Evolutionary conservation across 352 stramenopile species (phyloP).

Genomic region (Globisporangium rhizosaccharum): DNA sequence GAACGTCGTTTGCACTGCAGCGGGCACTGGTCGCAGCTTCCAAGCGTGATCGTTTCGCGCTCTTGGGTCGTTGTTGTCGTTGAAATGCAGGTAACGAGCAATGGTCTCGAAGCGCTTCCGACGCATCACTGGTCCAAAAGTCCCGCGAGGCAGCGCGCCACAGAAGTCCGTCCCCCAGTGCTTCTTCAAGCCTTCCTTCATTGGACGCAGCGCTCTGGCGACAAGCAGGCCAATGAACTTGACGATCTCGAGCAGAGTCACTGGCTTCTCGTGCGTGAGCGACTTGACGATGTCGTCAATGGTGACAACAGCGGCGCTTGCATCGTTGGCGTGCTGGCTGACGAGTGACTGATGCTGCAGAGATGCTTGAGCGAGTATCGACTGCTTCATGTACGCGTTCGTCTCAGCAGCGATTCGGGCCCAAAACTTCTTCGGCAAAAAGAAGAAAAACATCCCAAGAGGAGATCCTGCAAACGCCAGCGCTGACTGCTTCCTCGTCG

Average conservation of each 20-base stretch:
- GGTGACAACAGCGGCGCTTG: not conserved
- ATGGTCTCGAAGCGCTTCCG: not conserved
- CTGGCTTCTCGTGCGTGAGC: not conserved
- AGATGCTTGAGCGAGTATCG: not conserved
- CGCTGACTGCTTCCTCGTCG: not conserved
- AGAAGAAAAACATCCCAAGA: not conserved
- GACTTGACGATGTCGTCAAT: not conserved
- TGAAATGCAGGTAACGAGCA: not conserved
- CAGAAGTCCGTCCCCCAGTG: not conserved
- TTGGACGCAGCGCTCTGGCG: not conserved
- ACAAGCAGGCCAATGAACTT: not conserved
- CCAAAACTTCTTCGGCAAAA: not conserved
- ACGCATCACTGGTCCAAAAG: not conserved
- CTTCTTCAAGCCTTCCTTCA: not conserved
- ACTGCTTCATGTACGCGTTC: not conserved
- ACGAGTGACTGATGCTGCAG: not conserved
- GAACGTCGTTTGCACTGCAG: conserved; percentile 1
- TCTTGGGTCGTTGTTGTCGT: not conserved
- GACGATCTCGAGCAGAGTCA: not conserved
- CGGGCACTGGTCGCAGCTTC: not conserved
- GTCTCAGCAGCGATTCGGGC: not conserved
- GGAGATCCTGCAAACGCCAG: not conserved
- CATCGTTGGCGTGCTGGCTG: not conserved
- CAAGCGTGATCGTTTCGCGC: not conserved
- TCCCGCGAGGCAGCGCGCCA: not conserved